Percentiles rank a stretch among this genome's conserved stretches.
These are phyloP conservation scores for Podospora conica DNA, from an alignment of 495 filamentous ascomycete species.

Conservation along the genomic window DNA sequence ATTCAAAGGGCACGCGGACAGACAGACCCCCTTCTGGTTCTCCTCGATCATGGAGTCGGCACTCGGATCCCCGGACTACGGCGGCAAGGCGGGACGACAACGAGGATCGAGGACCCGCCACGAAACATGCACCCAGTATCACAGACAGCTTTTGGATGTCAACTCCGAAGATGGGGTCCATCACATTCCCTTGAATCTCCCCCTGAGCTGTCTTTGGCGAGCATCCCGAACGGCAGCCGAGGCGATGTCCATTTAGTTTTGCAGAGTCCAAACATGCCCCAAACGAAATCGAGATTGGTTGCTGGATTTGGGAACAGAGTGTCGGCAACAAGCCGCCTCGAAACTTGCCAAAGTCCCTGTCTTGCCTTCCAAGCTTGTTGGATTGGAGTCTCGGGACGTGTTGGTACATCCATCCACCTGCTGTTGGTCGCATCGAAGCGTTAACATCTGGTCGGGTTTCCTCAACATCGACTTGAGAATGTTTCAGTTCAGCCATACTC, in stretches of 20 bases:
- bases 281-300: too few relatives aligned
- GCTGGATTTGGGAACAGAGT: too few relatives aligned
- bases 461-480: too few relatives aligned
- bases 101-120: background rate
- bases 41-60: background rate
- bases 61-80: background rate
- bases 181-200: background rate
- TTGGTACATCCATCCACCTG: too few relatives aligned
- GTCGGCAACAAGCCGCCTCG: too few relatives aligned
- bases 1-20: background rate
- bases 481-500: background rate
- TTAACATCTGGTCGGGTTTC: too few relatives aligned
- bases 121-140: background rate
- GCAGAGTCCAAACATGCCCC: background rate
- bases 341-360: background rate
- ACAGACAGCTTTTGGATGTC: background rate
- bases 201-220: background rate
- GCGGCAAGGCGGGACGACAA: background rate
- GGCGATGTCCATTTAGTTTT: too few relatives aligned
- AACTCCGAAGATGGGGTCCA: background rate
- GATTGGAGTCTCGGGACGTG: background rate
- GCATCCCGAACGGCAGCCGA: background rate
- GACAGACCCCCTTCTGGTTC: background rate
- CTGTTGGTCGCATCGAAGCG: too few relatives aligned
- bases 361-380: background rate